Evolutionary conservation across 2,329 filamentous ascomycete species (phyloP), one percentile per base, ranked within the genome.

Genomic region (Stemphylium beticola): DNA sequence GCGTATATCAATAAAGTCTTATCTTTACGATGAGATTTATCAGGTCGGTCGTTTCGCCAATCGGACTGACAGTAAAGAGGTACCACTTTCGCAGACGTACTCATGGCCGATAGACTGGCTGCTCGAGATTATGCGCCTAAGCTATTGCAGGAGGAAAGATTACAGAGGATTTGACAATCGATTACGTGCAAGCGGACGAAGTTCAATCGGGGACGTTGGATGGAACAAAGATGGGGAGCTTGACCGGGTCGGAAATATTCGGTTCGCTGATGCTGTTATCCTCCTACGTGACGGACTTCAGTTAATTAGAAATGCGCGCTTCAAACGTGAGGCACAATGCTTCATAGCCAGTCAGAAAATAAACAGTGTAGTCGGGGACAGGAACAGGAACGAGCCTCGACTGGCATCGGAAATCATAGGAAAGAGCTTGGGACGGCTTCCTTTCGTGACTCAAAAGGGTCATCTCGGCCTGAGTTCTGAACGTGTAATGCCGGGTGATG

Each of bases 371-470:
- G 22, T 22, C 22, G 6, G 6, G 15, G n/a, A 17, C 7, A 4
- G 20, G 39, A 18, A 31, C 2, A 8, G 0, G 4, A 33, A 43
- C 2, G 24, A 43, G 10, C 7, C 20, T n/a, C 20, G 6, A 7
- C 17, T 48, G 7, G 36, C 15, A 32, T 15, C 12, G 1, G 53
- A 61, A 11, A 57, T 64, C 20, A 50, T 48, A 0, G 45, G 57
- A 26, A 60, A 46, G 33, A 62, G 51, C 15, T 42, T 48, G 22
- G 43, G 51, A 29, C 44, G 56, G n/a, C 29, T 46, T 45, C 61
- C 61, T 14, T 64, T 55, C 24, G 40, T 64, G 4, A 62, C 61
- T 18, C 3, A 34, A 15, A 64, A 57, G 8, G 59, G 61, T 3
- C 57, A 58, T 48, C 18, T 61, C 2, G 61, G 26, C 20, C 53